Evolutionary conservation across 192 early-diverging fungal genomes (phyloP).

Genomic region (Coemansia sp.): DNA sequence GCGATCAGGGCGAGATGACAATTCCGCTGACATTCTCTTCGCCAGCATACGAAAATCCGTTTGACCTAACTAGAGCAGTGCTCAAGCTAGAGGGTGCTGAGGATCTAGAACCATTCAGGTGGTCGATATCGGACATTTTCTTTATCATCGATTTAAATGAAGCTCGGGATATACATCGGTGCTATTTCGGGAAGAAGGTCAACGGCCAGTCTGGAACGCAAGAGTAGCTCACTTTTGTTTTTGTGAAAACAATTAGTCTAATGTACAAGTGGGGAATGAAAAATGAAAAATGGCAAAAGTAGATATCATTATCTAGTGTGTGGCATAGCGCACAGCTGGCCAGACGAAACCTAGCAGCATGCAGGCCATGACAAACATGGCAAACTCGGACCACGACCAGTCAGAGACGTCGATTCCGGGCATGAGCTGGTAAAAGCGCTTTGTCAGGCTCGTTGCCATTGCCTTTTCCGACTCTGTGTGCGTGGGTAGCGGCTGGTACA

Average conservation of each 20-base stretch:
- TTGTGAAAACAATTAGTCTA: not conserved
- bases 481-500: constrained; percentile 7
- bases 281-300: not conserved
- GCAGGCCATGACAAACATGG: constrained; percentile 40
- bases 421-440: constrained; percentile 37
- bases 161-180: not conserved
- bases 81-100: not conserved
- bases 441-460: constrained; percentile 31
- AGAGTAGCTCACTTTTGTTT: not conserved
- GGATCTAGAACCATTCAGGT: constrained; percentile 22
- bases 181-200: not conserved
- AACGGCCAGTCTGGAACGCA: not conserved
- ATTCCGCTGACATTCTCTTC: constrained; percentile 24
- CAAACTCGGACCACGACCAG: constrained; percentile 55
- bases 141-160: constrained; percentile 12
- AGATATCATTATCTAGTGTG: not conserved
- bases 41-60: constrained; percentile 11
- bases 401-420: constrained; percentile 49
- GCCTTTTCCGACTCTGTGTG: constrained; percentile 11
- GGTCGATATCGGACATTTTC: constrained; percentile 20
- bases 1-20: constrained; percentile 18
- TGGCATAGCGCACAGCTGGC: constrained; percentile 33
- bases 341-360: constrained; percentile 40
- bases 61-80: not conserved
- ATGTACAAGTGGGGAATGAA: not conserved